Evolutionary conservation across 352 stramenopile genomes (phyloP).

Genomic region (Phytophthora pinifolia): DNA sequence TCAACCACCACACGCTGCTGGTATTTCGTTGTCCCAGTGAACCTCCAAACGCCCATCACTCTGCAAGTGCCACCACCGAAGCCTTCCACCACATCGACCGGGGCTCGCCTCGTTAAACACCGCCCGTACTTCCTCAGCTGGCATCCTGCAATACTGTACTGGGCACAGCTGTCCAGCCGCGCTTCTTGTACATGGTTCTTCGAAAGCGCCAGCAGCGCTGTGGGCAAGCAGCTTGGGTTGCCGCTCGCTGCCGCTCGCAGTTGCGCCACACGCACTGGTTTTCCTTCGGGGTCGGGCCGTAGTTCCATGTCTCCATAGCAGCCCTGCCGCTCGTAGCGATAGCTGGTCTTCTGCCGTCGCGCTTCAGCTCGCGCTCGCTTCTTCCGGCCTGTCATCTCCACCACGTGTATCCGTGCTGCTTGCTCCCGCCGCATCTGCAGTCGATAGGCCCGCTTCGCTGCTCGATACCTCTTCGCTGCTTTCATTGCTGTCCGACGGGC

Average conservation of each 20-base stretch:
- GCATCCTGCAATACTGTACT: neutral
- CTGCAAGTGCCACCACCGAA: constrained; percentile 4
- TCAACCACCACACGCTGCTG: constrained; percentile 3
- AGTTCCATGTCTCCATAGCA: constrained; percentile 12
- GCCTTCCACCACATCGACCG: constrained; percentile 11
- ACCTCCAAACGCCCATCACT: constrained; percentile 7
- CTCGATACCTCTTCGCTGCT: neutral
- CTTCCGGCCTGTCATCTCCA: too few species aligned
- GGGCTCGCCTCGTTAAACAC: neutral
- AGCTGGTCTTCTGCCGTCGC: too few species aligned
- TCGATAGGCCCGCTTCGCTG: neutral
- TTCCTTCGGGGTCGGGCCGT: neutral
- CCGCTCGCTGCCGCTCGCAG: neutral
- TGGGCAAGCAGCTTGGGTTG: constrained; percentile 1
- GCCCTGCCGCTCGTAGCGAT: constrained; percentile 5
- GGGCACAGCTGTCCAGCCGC: constrained; percentile 2
- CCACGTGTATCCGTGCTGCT: too few species aligned
- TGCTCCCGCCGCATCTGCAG: constrained; percentile 1
- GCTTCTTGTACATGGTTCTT: constrained; percentile 3
- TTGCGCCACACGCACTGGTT: neutral
- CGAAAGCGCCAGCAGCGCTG: neutral
- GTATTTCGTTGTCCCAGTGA: neutral
- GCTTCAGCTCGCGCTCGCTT: too few species aligned
- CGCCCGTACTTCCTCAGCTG: constrained; percentile 4
- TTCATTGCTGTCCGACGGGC: neutral